Evolutionary conservation across 208 protist species (phyloP), one percentile per base, ranked within the genome.

Genomic region (Leishmania lainsoni): DNA sequence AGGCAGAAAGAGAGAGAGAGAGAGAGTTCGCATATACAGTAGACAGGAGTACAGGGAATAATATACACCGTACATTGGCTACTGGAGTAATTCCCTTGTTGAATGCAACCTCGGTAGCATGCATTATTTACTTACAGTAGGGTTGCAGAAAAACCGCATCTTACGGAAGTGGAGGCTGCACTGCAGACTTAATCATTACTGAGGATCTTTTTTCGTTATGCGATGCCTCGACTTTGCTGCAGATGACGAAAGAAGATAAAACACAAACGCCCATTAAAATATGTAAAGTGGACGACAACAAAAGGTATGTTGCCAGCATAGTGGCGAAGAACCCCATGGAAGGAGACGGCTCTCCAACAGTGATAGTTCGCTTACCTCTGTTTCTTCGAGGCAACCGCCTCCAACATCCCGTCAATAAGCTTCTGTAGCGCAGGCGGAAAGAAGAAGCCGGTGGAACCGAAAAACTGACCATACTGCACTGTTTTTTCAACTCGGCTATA

Each of bases 391-490:
- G 54, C 63, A 6, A 74, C 35, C 9, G n/a, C 26, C 42, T 81
- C 76, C 10, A 90, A 63, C 66, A 90, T 68, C 22, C 42, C 75
- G 54, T 92, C 89, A 32, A 97, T 63, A 68, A 94, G 89, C 16
- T 78, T 81, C 35, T 88, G 87, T 17, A 97, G 73, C 14, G 87
- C 59, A 9, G 94, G 94, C 22, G 94, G 92, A 76, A 87, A 97
- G 77, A 97, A 92, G 59, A 87, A 92, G 1, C 94, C 94, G 16
- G 83, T 88, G 3, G 86, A 90, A 29, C 79, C 81, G 82, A 97
- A 97, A 86, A 93, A 97, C 79, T 90, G 85, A 29, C 90, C 87
- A 71, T 90, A 94, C 45, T 86, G 81, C 17, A 93, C 84, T 29
- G 82, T 89, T 51, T 90, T 92, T 49, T 90, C 86, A 14, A 88